Base-by-base conservation (phyloP, 306 rosid genomes). In the Medicago arabica region DNA sequence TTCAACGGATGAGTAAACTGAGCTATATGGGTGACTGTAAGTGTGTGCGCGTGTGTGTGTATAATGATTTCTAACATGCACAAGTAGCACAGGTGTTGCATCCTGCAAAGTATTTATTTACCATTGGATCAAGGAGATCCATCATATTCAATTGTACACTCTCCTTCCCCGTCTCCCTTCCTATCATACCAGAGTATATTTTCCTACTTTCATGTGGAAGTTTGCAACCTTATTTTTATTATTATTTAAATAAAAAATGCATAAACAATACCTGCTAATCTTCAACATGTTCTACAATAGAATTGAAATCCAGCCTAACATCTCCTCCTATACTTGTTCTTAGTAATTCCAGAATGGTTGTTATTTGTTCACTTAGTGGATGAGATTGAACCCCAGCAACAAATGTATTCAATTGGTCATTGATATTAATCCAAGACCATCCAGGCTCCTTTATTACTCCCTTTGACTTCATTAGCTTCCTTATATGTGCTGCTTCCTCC, bases 361-460 rank as follows among this genome's bases (percentile, higher is more conserved):
- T 78, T 72, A 91, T 87, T 50, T 85, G 79, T 67, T 86, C 86
- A 69, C 81, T 84, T 75, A 76, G 88, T 7, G 88, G 85, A 83
- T 87, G 90, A 40, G 91, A 87, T 69, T 69, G 76, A 74, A 84
- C 92, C 65, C 93, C 90, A 7, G 96, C 78, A 80, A 91, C 83
- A 85, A 91, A 91, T 28, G 77, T 82, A 76, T 81, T 88, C 75
- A 84, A 62, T 72, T 44, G 75, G 69, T 84, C 89, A 60, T 80
- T 78, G 67, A 89, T 87, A 64, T 91, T 83, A 65, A 89, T 77
- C 89, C 89, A 89, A 28, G 97, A 93, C 98, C 98, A 89, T 67
- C 97, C 93, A 12, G 87, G 90, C 83, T 93, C 97, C 79, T 93
- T 93, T 68, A 85, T 77, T 68, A 93, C 79, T 15, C 96, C 97